Conservation (phyloP, 805 yeast species). For the Metschnikowia noctiluminum region DNA sequence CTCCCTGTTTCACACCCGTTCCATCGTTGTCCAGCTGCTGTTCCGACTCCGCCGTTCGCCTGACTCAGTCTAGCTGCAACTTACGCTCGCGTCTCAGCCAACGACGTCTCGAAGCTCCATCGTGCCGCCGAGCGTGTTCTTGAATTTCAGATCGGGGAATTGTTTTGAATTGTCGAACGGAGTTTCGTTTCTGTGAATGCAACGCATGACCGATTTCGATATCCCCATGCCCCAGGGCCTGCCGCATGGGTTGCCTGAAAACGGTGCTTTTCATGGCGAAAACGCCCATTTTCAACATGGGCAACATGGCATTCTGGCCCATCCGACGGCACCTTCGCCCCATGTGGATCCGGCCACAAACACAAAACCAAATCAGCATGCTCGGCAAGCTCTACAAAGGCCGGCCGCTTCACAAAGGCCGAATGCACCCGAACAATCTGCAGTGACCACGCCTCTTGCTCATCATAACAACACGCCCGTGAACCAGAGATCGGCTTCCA, state of each 20-base stretch:
- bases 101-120: background rate
- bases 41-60: background rate
- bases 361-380: background rate
- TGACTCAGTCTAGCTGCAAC: background rate
- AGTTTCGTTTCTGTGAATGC: background rate
- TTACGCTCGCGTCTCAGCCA: background rate
- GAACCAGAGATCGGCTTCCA: background rate
- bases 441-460: constrained; percentile 4
- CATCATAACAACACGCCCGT: constrained; percentile 12
- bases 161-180: too few species aligned
- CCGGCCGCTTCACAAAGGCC: background rate
- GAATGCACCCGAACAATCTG: background rate
- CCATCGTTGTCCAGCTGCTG: background rate
- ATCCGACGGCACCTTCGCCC: background rate
- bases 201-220: background rate
- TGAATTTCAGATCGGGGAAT: background rate
- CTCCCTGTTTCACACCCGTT: background rate
- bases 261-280: background rate
- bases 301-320: background rate
- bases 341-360: background rate
- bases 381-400: background rate
- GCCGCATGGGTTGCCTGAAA: background rate
- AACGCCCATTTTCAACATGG: background rate
- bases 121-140: background rate
- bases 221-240: background rate